Conservation (phyloP, 176 grass and related monocot genomes). For the Typha latifolia region DNA sequence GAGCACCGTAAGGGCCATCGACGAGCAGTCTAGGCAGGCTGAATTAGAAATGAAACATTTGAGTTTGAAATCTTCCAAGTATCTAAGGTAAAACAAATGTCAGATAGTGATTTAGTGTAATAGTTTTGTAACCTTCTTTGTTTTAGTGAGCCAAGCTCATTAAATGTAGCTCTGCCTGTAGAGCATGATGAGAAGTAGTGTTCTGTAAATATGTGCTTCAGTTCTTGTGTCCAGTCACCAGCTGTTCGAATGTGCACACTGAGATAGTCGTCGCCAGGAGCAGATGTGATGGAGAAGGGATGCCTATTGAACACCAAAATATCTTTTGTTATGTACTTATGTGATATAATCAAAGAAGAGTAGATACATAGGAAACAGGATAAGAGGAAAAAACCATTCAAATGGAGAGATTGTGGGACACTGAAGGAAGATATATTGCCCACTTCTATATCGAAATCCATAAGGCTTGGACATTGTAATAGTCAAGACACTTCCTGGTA, state of each 20-base stretch:
- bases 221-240: constrained; percentile 95
- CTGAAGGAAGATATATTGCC: constrained; percentile 97
- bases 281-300: constrained; percentile 98
- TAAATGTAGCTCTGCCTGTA: constrained; percentile 55
- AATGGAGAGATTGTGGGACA: constrained; percentile 88
- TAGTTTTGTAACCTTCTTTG: constrained; percentile 53
- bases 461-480: constrained; percentile 97
- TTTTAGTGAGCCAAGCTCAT: constrained; percentile 42
- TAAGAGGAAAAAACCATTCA: constrained; percentile 52
- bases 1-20: constrained; percentile 88
- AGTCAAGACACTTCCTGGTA: constrained; percentile 89
- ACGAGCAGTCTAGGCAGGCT: constrained; percentile 87
- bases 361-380: not conserved
- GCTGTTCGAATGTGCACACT: constrained; percentile 91
- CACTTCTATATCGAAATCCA: constrained; percentile 95
- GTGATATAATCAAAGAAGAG: not conserved
- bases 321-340: not conserved
- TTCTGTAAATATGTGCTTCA: constrained; percentile 82
- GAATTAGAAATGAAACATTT: constrained; percentile 16
- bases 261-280: constrained; percentile 88
- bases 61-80: constrained; percentile 15
- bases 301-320: constrained; percentile 46
- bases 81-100: not conserved
- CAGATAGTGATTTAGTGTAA: not conserved
- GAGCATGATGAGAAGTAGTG: constrained; percentile 62